phyloP scores from a whole-genome alignment of 2,329 filamentous ascomycete genomes.

The Talaromyces albobiverticillius region DNA sequence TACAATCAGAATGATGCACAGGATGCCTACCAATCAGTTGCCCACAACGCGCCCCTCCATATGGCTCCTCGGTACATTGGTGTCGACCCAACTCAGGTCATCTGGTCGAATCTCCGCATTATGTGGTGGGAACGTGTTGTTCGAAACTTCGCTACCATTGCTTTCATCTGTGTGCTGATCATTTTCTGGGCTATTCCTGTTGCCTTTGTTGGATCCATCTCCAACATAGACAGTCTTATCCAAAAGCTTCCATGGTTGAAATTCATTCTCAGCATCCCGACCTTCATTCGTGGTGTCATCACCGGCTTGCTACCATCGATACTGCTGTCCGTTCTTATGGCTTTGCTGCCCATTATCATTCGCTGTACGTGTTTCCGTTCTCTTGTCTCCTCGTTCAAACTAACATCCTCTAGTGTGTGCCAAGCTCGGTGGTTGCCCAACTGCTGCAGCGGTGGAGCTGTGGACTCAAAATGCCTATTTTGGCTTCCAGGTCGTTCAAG shows the following conservation, averaged over 20 bases:
- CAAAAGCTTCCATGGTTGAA: conserved; percentile 63
- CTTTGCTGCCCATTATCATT: conserved; percentile 78
- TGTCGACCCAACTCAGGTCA: conserved; percentile 73
- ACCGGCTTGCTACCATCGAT: conserved; percentile 80
- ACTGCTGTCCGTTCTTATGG: conserved; percentile 77
- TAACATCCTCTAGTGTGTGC: conserved; percentile 60
- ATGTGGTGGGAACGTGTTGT: conserved; percentile 82
- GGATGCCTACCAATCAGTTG: conserved; percentile 77
- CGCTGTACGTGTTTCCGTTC: conserved; percentile 53
- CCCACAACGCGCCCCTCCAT: conserved; percentile 81
- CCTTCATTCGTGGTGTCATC: conserved; percentile 72
- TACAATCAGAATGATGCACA: conserved; percentile 78
- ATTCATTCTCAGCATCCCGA: conserved; percentile 72
- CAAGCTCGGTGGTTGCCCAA: conserved; percentile 75
- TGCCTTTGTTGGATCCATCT: conserved; percentile 77
- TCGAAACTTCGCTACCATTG: conserved; percentile 65
- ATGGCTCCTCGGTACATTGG: conserved; percentile 86
- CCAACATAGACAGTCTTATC: conserved; percentile 72
- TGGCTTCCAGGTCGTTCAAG: conserved; percentile 67
- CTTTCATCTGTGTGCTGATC: conserved; percentile 73
- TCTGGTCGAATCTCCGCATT: conserved; percentile 83
- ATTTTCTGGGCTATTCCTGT: conserved; percentile 83
- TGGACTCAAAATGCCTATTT: conserved; percentile 92
- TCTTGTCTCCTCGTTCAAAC: not conserved
- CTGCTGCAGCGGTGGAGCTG: conserved; percentile 74